These are phyloP conservation scores for Thielaviopsis euricoi DNA, from an alignment of 2,329 filamentous ascomycete genomes.

Conservation along the genomic window DNA sequence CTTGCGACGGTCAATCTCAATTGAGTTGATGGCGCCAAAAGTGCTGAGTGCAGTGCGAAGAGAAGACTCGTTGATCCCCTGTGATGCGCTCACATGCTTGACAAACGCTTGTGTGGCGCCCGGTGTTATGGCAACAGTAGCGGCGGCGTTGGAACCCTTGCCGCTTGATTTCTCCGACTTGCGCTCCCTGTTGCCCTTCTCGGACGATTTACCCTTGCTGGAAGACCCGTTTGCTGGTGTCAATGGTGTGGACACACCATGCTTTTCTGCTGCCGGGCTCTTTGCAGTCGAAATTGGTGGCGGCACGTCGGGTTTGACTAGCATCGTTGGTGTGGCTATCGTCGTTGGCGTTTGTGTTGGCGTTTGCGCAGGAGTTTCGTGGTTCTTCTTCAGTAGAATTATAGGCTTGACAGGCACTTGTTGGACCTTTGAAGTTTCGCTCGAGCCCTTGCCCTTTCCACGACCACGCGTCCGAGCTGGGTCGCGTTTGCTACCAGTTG, in stretches of 20 bases:
- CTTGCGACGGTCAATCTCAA: constrained; percentile 90
- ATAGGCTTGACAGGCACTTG: constrained; percentile 19
- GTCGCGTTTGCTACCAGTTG: not conserved
- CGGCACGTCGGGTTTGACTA: constrained; percentile 13
- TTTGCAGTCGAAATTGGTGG: constrained; percentile 17
- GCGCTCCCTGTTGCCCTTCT: constrained; percentile 17
- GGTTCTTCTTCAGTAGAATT: constrained; percentile 27
- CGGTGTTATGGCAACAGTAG: constrained; percentile 19
- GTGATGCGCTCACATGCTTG: constrained; percentile 73
- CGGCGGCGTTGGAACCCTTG: constrained; percentile 15
- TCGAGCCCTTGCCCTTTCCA: constrained; percentile 22
- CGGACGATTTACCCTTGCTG: constrained; percentile 15
- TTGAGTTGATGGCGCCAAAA: constrained; percentile 60
- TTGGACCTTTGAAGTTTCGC: constrained; percentile 15
- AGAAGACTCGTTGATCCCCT: constrained; percentile 73
- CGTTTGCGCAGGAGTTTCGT: constrained; percentile 13
- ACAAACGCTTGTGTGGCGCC: constrained; percentile 54
- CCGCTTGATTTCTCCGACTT: constrained; percentile 15
- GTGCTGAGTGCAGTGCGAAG: constrained; percentile 57
- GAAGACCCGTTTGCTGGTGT: constrained; percentile 18
- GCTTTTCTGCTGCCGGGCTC: not conserved
- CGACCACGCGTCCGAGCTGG: constrained; percentile 14
- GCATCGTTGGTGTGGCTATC: constrained; percentile 8
- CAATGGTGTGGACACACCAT: not conserved
- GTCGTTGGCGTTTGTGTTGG: not conserved